Evolutionary conservation across 495 filamentous ascomycete species (phyloP).

Genomic region (Aspergillus kassunensis): DNA sequence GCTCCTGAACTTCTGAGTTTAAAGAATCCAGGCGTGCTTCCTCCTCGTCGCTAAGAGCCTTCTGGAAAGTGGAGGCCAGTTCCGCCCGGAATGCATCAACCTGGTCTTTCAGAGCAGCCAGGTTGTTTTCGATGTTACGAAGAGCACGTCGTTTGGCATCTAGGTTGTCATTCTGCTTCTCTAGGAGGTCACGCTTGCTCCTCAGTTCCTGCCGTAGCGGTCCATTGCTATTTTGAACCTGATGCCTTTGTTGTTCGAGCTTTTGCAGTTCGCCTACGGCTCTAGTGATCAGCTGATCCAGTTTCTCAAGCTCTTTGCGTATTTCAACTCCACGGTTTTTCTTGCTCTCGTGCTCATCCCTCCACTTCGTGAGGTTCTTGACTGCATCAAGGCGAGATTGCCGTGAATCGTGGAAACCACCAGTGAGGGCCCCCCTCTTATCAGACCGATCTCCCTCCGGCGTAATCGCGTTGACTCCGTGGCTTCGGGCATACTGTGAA

Average conservation of each 20-base stretch:
- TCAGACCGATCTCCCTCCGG: conserved; percentile 90
- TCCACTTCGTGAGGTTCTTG: conserved; percentile 67
- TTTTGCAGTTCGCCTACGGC: conserved; percentile 79
- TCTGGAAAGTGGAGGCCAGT: conserved; percentile 83
- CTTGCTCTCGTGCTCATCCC: conserved; percentile 68
- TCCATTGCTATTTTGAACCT: conserved; percentile 78
- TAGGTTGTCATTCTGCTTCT: conserved; percentile 69
- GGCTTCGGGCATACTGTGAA: conserved; percentile 82
- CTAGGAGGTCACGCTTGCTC: conserved; percentile 63
- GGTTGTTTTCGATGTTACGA: conserved; percentile 69
- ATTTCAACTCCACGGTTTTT: conserved; percentile 54
- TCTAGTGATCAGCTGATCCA: conserved; percentile 82
- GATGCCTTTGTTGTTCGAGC: conserved; percentile 70
- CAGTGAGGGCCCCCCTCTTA: conserved; percentile 89
- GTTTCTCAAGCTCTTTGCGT: conserved; percentile 61
- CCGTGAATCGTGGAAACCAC: conserved; percentile 83
- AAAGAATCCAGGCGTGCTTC: conserved; percentile 75
- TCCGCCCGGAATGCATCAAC: conserved; percentile 72
- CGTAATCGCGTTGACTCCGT: conserved; percentile 88
- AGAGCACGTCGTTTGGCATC: conserved; percentile 65
- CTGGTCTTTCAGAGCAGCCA: conserved; percentile 72
- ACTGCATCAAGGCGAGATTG: conserved; percentile 81
- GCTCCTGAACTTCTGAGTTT: conserved; percentile 60
- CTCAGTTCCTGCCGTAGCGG: conserved; percentile 71
- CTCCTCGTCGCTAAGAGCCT: conserved; percentile 76